phyloP scores from a whole-genome alignment of 352 stramenopile genomes.

The Halophytophthora polymorphica region DNA sequence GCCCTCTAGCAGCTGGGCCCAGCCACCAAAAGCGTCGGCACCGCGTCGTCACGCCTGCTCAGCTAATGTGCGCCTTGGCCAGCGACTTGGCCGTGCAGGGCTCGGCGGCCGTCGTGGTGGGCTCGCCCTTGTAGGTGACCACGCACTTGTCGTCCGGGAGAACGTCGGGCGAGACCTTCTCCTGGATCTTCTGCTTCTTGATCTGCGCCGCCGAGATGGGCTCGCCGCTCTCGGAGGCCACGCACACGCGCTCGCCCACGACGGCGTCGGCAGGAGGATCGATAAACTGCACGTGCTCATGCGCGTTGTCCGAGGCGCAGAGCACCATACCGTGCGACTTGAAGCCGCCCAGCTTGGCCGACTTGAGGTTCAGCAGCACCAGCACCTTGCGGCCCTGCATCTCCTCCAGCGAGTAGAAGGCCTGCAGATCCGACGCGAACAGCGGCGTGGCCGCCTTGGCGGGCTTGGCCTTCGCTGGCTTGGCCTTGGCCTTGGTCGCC shows the following conservation, averaged over 20 bases:
- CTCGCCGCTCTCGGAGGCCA: slow-evolving; percentile 72
- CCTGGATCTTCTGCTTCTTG: slow-evolving; percentile 89
- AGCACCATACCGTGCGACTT: slow-evolving; percentile 97
- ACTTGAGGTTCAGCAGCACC: slow-evolving; percentile 98
- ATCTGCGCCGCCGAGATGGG: slow-evolving; percentile 72
- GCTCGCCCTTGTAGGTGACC: slow-evolving; percentile 78
- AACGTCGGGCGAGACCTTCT: slow-evolving; percentile 70
- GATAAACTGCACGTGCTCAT: slow-evolving; percentile 93
- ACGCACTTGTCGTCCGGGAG: slow-evolving; percentile 61
- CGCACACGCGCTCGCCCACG: slow-evolving; percentile 91
- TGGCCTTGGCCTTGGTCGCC: slow-evolving; percentile 43
- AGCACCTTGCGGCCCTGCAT: slow-evolving; percentile 94
- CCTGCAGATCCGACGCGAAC: slow-evolving; percentile 88
- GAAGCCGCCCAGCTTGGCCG: slow-evolving; percentile 95
- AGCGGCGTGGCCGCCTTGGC: slow-evolving; percentile 57
- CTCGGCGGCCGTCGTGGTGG: slow-evolving; percentile 70
- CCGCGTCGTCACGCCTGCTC: slow-evolving; percentile 13
- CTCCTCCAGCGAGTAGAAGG: slow-evolving; percentile 94
- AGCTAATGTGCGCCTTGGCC: slow-evolving; percentile 67
- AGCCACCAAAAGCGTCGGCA: background rate
- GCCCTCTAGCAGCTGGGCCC: too few relatives aligned
- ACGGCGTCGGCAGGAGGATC: slow-evolving; percentile 90
- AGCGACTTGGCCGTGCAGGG: slow-evolving; percentile 62
- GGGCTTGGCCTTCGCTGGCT: slow-evolving; percentile 36
- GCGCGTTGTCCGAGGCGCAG: slow-evolving; percentile 86